Percentiles rank a stretch among this genome's conserved stretches.
Evolutionary conservation across 495 filamentous ascomycete genomes (phyloP).

Genomic region (Aspergillus nanangensis): DNA sequence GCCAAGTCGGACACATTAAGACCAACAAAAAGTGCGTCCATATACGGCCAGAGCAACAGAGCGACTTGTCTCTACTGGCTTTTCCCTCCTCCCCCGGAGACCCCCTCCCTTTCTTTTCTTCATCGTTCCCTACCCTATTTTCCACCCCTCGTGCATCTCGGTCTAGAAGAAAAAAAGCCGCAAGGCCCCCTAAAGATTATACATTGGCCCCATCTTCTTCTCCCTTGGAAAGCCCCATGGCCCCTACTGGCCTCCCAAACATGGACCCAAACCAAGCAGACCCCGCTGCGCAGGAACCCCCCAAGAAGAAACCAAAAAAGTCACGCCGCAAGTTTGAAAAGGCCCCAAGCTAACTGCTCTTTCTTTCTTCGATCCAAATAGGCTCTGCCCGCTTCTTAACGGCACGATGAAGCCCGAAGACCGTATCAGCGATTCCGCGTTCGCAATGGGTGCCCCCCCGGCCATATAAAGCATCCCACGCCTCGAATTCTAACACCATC

Average conservation of each 20-base stretch:
- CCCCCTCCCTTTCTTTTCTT: conserved; percentile 9
- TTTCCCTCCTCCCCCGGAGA: neutral
- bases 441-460: conserved; percentile 47
- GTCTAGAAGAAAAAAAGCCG: neutral
- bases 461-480: conserved; percentile 15
- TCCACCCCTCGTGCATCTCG: neutral
- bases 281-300: too few relatives aligned
- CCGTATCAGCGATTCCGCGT: conserved; percentile 46
- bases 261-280: too few relatives aligned
- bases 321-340: neutral
- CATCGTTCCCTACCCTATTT: conserved; percentile 1
- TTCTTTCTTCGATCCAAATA: conserved; percentile 24
- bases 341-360: conserved; percentile 18
- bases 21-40: conserved; percentile 88
- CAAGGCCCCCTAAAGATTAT: too few relatives aligned
- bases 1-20: conserved; percentile 93
- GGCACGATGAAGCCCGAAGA: conserved; percentile 75
- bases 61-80: neutral
- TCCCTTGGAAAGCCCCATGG: too few relatives aligned
- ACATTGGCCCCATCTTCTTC: too few relatives aligned
- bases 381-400: conserved; percentile 87
- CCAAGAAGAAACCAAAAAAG: neutral
- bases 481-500: neutral
- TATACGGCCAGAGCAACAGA: neutral
- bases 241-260: too few relatives aligned